These are phyloP conservation scores for Phytophthora sojae DNA, from an alignment of 352 stramenopile species.

Conservation along the genomic window DNA sequence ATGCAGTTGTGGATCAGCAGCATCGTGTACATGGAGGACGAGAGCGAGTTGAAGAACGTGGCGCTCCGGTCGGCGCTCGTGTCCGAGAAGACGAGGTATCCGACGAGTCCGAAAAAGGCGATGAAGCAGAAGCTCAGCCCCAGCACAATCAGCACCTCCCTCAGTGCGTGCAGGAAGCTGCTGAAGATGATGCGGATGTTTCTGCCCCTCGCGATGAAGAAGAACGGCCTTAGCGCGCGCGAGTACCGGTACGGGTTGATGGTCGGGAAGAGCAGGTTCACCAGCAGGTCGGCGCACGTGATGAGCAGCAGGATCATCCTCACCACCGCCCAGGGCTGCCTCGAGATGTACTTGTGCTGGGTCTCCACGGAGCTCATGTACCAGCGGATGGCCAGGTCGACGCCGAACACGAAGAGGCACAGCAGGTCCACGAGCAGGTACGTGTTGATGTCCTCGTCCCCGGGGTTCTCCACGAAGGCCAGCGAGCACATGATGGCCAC, in stretches of 20 bases:
- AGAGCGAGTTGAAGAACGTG: slow-evolving; percentile 74
- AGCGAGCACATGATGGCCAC: slow-evolving; percentile 68
- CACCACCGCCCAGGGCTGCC: slow-evolving; percentile 80
- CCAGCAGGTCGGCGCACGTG: slow-evolving; percentile 59
- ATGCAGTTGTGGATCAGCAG: slow-evolving; percentile 83
- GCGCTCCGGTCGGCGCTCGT: slow-evolving; percentile 55
- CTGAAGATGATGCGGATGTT: slow-evolving; percentile 90
- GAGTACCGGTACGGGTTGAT: slow-evolving; percentile 75
- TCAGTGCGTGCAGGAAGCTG: slow-evolving; percentile 77
- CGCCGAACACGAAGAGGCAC: slow-evolving; percentile 66
- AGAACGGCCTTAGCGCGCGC: slow-evolving; percentile 74
- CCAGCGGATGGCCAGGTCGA: slow-evolving; percentile 79
- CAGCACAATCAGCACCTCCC: slow-evolving; percentile 78
- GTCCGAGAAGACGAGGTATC: slow-evolving; percentile 84
- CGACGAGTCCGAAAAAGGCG: slow-evolving; percentile 79
- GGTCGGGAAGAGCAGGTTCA: slow-evolving; percentile 55
- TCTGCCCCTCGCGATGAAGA: slow-evolving; percentile 78
- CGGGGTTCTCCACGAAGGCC: slow-evolving; percentile 71
- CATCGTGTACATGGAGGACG: slow-evolving; percentile 85
- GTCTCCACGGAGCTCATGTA: slow-evolving; percentile 87
- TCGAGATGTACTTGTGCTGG: slow-evolving; percentile 76
- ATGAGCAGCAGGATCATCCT: slow-evolving; percentile 64
- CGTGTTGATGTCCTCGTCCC: slow-evolving; percentile 54
- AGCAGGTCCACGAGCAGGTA: slow-evolving; percentile 73
- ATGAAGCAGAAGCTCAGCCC: slow-evolving; percentile 79